Evolutionary conservation across 345 rosid species (phyloP).

Genomic region (Cardiospermum halicacabum): DNA sequence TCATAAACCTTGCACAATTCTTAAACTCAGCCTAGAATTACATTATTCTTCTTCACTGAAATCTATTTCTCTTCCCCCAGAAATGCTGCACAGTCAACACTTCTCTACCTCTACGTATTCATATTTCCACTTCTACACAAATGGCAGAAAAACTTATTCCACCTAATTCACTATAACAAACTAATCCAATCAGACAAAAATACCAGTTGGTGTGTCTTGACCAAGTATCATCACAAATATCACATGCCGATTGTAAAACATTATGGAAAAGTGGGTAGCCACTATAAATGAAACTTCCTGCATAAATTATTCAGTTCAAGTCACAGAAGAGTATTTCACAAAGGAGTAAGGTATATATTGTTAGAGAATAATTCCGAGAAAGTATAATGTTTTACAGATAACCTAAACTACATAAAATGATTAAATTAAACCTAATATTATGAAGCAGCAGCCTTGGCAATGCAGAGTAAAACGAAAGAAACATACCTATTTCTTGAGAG

Average conservation of each 20-base stretch:
- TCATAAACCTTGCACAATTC: not conserved
- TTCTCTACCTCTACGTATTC: not conserved
- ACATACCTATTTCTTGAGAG: conserved; percentile 77
- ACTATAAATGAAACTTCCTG: not conserved
- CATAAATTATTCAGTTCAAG: not conserved
- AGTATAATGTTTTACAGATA: too few species aligned
- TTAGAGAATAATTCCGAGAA: not conserved
- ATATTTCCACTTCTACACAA: not conserved
- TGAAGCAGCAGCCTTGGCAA: conserved; percentile 5
- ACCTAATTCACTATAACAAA: not conserved
- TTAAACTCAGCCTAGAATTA: not conserved
- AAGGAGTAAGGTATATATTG: not conserved
- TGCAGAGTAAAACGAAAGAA: conserved; percentile 5
- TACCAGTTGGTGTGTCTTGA: not conserved
- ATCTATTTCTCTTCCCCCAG: not conserved
- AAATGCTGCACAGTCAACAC: not conserved
- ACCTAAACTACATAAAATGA: not conserved
- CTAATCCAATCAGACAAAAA: not conserved
- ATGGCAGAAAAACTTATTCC: not conserved
- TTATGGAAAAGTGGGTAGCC: not conserved
- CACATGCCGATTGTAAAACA: not conserved
- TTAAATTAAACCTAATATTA: not conserved
- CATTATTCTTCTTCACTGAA: not conserved
- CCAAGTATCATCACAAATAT: not conserved
- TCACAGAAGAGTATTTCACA: not conserved